A percentile compares a stretch with the other conserved stretches of the same genome.
Conservation (phyloP, 768 basidiomycete genomes). For the Agaricus sinodeliciosus region DNA sequence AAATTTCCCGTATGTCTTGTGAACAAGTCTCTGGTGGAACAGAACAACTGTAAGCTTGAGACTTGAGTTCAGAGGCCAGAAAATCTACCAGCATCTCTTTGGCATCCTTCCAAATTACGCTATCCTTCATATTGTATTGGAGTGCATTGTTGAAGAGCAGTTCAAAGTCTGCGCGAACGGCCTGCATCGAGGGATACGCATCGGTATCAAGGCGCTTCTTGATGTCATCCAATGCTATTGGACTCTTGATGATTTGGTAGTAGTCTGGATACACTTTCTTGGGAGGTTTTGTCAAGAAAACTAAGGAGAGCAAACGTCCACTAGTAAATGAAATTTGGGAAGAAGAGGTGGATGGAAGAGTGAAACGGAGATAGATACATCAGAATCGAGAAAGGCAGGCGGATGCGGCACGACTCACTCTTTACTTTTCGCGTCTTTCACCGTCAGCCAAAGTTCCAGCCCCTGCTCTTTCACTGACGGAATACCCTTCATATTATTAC, state of each 20-base stretch:
- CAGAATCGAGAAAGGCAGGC: constrained; percentile 35
- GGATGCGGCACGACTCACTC: constrained; percentile 64
- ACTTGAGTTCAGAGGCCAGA: not conserved
- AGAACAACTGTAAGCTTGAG: constrained; percentile 1
- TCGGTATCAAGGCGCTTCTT: constrained; percentile 65
- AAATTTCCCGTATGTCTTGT: constrained; percentile 42
- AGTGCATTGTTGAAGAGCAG: constrained; percentile 78
- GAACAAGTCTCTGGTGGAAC: constrained; percentile 37
- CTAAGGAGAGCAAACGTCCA: constrained; percentile 53
- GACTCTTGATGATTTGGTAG: constrained; percentile 69
- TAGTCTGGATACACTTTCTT: constrained; percentile 83
- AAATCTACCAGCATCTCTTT: constrained; percentile 69
- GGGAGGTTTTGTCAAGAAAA: constrained; percentile 64
- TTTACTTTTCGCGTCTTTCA: constrained; percentile 81
- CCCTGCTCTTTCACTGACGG: constrained; percentile 56
- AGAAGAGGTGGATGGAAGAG: constrained; percentile 14
- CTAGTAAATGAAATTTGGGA: constrained; percentile 30
- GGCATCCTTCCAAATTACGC: constrained; percentile 77
- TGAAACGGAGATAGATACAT: constrained; percentile 11
- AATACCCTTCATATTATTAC: constrained; percentile 19
- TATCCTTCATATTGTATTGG: constrained; percentile 75
- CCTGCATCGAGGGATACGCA: constrained; percentile 55
- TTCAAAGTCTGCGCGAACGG: constrained; percentile 67
- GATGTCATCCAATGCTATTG: constrained; percentile 87
- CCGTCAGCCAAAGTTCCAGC: constrained; percentile 65